These are phyloP conservation scores for Beta lomatogona DNA, from an alignment of 179 eudicot species.

Conservation along the genomic window DNA sequence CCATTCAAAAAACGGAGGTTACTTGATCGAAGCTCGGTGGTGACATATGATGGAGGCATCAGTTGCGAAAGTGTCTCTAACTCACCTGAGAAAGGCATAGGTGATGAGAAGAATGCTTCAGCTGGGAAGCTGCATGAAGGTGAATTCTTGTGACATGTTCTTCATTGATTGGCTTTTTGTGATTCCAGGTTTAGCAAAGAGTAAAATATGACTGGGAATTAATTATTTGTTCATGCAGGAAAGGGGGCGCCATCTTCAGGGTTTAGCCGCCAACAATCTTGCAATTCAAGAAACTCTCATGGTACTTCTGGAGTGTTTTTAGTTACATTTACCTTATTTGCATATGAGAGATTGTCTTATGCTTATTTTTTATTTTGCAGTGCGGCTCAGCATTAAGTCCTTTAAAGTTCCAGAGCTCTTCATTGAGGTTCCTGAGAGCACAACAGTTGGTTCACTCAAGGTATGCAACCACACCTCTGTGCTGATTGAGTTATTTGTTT, in stretches of 20 bases:
- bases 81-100: slow-evolving; percentile 55
- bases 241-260: slow-evolving; percentile 45
- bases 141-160: slow-evolving; percentile 20
- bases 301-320: slow-evolving; percentile 42
- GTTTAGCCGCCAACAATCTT: slow-evolving; percentile 43
- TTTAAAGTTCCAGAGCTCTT: slow-evolving; percentile 92
- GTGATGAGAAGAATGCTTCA: slow-evolving; percentile 41
- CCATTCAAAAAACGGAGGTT: slow-evolving; percentile 75
- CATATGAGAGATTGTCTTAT: background rate
- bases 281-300: slow-evolving; percentile 47
- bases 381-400: slow-evolving; percentile 89
- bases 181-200: background rate
- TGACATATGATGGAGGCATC: slow-evolving; percentile 59
- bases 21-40: slow-evolving; percentile 46
- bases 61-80: slow-evolving; percentile 84
- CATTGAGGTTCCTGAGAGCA: slow-evolving; percentile 87
- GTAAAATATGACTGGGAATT: slow-evolving; percentile 13
- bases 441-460: slow-evolving; percentile 92
- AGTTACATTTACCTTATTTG: background rate
- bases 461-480: slow-evolving; percentile 34
- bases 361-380: slow-evolving; percentile 40
- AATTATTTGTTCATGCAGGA: slow-evolving; percentile 39
- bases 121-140: slow-evolving; percentile 49
- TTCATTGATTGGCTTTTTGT: background rate
- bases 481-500: background rate